Evolutionary conservation across 352 stramenopile genomes (phyloP), one percentile per base, ranked within the genome.

Genomic region (Phytophthora colocasiae): DNA sequence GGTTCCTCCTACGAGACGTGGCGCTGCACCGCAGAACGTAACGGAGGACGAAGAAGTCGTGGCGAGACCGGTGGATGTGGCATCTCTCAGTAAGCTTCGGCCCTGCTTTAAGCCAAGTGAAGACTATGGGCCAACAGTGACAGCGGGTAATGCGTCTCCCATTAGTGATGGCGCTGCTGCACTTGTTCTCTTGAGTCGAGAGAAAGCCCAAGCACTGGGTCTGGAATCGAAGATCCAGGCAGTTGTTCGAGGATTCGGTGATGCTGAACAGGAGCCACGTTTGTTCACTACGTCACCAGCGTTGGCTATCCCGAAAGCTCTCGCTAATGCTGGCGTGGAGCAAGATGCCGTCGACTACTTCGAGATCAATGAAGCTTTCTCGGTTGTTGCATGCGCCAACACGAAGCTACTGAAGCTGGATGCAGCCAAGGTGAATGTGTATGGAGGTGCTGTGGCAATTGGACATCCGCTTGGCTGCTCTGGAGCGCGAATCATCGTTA

Each of bases 341-440:
- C 60, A 92, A 11, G 75, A 68, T 11, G 92, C 98, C 66, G 80
- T 99, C 6, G 94, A 99, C 40, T 98, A 91, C 73, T 95, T 97
- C 71, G 97, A 99, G 81, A 98, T 99, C 63, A 99, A 99, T 71
- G 97, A 99, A 69, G 97, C 97, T 19, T 99, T 99, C 73, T 85
- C 93, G 2, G 96, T 99, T 14, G 97, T 99, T 7, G 80, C 93
- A 0, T 82, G 98, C 17, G 93, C 88, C 2, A 99, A 98, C 79
- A 92, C 87, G 53, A 73, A 97, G 73, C 62, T 98, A 9, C 44
- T 99, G 48, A 81, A 86, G 29, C 67, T 99, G 6, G 89, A 98
- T 74, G 68, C 71, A 19, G 68, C 69, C 31, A 87, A 80, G 56
- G 92, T 99, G 10, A 99, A 99, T 78, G 92, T 98, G 2, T 97